Percentiles rank a stretch among this genome's conserved stretches.
These are phyloP conservation scores for Corrigiola litoralis DNA, from an alignment of 179 eudicot genomes.

Conservation along the genomic window DNA sequence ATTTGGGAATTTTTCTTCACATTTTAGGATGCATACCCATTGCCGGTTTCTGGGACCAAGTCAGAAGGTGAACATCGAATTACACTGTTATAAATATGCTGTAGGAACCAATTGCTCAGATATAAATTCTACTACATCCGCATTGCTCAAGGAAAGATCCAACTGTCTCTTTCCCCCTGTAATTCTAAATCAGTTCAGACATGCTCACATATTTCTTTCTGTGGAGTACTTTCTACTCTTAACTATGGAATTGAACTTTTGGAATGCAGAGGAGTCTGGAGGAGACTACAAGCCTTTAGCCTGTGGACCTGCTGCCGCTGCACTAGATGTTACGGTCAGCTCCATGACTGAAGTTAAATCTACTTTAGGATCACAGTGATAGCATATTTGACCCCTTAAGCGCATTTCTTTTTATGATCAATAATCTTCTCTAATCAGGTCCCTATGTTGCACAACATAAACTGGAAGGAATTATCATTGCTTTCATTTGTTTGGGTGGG, in stretches of 20 bases:
- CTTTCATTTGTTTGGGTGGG: constrained; percentile 74
- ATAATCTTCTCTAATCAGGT: constrained; percentile 35
- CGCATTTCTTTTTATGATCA: constrained; percentile 6
- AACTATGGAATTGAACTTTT: neutral
- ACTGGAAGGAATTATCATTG: constrained; percentile 76
- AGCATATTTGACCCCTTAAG: neutral
- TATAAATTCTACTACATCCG: too few species aligned
- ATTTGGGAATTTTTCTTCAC: neutral
- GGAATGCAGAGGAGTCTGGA: constrained; percentile 16
- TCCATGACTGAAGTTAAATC: neutral
- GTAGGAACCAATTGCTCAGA: neutral
- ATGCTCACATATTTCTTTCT: too few species aligned
- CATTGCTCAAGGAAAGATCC: too few species aligned
- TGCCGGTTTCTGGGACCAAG: constrained; percentile 21
- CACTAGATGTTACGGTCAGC: constrained; percentile 22
- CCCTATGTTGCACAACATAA: constrained; percentile 51
- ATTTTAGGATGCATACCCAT: constrained; percentile 44
- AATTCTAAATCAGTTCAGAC: too few species aligned
- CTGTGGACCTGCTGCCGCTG: constrained; percentile 21
- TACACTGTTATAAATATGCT: neutral
- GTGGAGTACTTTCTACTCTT: too few species aligned
- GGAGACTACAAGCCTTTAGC: constrained; percentile 34
- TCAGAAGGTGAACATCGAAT: constrained; percentile 36
- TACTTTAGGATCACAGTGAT: neutral
- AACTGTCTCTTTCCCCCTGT: too few species aligned